phyloP scores from a whole-genome alignment of 2,329 filamentous ascomycete genomes.

The Beauveria scarabaeidicola region DNA sequence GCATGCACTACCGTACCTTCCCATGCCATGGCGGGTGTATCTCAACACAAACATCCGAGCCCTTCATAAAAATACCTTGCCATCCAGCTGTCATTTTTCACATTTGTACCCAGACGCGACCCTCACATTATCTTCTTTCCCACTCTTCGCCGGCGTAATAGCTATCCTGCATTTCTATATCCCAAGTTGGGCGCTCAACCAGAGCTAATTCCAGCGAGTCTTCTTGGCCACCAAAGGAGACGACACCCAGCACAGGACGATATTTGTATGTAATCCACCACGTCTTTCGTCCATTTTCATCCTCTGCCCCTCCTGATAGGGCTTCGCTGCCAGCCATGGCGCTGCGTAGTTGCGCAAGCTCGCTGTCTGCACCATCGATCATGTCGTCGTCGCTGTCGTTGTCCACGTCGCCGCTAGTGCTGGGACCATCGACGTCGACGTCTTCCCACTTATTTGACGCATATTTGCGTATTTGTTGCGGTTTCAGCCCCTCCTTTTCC shows the following conservation, averaged over 20 bases:
- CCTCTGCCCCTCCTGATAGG: slow-evolving; percentile 14
- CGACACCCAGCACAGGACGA: slow-evolving; percentile 75
- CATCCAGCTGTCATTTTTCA: background rate
- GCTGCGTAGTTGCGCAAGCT: slow-evolving; percentile 27
- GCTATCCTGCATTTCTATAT: slow-evolving; percentile 66
- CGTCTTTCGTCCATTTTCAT: slow-evolving; percentile 22
- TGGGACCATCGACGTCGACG: slow-evolving; percentile 30
- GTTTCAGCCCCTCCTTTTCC: slow-evolving; percentile 35
- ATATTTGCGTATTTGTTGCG: slow-evolving; percentile 34
- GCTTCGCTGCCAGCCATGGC: slow-evolving; percentile 15
- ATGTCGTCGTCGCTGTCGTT: slow-evolving; percentile 31
- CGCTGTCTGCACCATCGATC: slow-evolving; percentile 23
- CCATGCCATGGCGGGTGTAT: background rate
- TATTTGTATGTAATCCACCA: slow-evolving; percentile 90
- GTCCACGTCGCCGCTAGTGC: slow-evolving; percentile 25
- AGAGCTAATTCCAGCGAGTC: slow-evolving; percentile 68
- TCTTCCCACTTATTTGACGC: slow-evolving; percentile 33
- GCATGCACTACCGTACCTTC: background rate
- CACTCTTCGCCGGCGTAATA: slow-evolving; percentile 54
- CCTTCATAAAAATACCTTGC: background rate
- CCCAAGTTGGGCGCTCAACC: slow-evolving; percentile 79
- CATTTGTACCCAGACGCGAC: background rate
- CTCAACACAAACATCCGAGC: background rate
- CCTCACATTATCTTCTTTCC: slow-evolving; percentile 26
- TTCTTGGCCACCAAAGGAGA: slow-evolving; percentile 34